These are phyloP conservation scores for Volvox carteri DNA, from an alignment of 163 green algal species.

Conservation along the genomic window DNA sequence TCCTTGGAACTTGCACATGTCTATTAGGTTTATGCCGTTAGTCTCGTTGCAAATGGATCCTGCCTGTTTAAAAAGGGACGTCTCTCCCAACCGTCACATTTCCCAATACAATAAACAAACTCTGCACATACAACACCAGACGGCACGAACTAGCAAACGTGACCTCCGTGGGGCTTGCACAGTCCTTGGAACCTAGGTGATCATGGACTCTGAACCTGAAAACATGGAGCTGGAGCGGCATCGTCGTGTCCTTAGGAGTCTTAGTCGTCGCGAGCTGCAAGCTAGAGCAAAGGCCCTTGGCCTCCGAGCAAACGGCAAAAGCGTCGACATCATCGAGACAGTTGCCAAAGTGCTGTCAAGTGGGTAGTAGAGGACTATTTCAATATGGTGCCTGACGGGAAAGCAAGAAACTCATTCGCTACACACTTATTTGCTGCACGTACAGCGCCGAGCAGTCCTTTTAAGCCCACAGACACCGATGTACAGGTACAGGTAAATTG, in stretches of 20 bases:
- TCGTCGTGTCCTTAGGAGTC: neutral
- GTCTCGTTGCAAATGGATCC: too few species aligned
- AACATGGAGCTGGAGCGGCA: neutral
- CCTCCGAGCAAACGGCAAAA: conserved; percentile 22
- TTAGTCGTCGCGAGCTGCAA: conserved; percentile 20
- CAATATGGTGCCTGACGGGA: neutral
- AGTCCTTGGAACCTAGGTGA: neutral
- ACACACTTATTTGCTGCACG: too few species aligned
- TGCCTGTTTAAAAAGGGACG: too few species aligned
- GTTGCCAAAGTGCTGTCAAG: conserved; percentile 3
- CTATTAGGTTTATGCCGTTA: too few species aligned
- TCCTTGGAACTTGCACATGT: too few species aligned
- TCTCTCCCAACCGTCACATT: too few species aligned
- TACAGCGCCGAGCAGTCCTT: neutral
- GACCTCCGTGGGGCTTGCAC: too few species aligned
- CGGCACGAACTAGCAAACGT: too few species aligned
- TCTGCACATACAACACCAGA: too few species aligned
- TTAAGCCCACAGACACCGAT: neutral
- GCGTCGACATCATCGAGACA: conserved; percentile 20
- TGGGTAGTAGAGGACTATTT: too few species aligned
- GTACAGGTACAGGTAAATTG: neutral
- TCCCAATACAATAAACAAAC: too few species aligned
- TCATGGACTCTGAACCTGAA: neutral
- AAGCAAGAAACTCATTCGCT: too few species aligned
- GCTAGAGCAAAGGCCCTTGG: conserved; percentile 14